A percentile compares a stretch with the other conserved stretches of the same genome.
These are phyloP conservation scores for Akanthomyces lecanii DNA, from an alignment of 2,329 filamentous ascomycete species.

Conservation along the genomic window DNA sequence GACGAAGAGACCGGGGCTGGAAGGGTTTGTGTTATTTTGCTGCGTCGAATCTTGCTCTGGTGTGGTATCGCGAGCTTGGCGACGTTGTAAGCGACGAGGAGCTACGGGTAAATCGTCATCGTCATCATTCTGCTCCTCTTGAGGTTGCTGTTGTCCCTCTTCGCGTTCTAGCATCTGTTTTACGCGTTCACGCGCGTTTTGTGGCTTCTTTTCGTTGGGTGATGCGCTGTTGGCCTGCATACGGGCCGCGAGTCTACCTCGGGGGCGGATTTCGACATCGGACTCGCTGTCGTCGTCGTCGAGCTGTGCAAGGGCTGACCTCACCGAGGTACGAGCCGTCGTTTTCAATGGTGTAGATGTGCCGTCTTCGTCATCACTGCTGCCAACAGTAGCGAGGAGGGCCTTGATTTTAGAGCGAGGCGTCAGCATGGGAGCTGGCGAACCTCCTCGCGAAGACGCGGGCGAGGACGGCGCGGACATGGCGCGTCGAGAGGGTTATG, in stretches of 20 bases:
- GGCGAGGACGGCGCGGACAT: slow-evolving; percentile 42
- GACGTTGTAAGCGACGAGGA: slow-evolving; percentile 38
- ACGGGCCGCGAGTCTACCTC: slow-evolving; percentile 60
- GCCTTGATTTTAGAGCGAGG: slow-evolving; percentile 54
- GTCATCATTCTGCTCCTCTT: slow-evolving; percentile 34
- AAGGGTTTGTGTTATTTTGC: slow-evolving; percentile 23
- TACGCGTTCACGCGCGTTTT: slow-evolving; percentile 38
- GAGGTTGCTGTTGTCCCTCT: slow-evolving; percentile 23
- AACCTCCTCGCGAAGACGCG: slow-evolving; percentile 37
- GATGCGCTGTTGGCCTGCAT: slow-evolving; percentile 44
- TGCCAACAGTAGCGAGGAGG: slow-evolving; percentile 47
- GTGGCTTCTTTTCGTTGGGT: slow-evolving; percentile 21
- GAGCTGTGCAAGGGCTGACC: slow-evolving; percentile 21
- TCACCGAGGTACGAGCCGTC: slow-evolving; percentile 20
- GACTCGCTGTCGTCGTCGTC: slow-evolving; percentile 47
- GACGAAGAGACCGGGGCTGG: slow-evolving; percentile 51
- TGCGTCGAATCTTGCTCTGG: slow-evolving; percentile 28
- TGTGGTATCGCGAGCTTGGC: slow-evolving; percentile 32
- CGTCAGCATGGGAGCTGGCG: slow-evolving; percentile 40
- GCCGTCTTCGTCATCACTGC: slow-evolving; percentile 43
- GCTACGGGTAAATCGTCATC: slow-evolving; percentile 39
- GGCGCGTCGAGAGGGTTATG: not conserved
- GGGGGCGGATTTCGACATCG: slow-evolving; percentile 44
- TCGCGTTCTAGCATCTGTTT: slow-evolving; percentile 39
- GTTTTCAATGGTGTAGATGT: slow-evolving; percentile 22